These are phyloP conservation scores for Aquanectria penicillioides DNA, from an alignment of 2,329 filamentous ascomycete species.

Conservation along the genomic window DNA sequence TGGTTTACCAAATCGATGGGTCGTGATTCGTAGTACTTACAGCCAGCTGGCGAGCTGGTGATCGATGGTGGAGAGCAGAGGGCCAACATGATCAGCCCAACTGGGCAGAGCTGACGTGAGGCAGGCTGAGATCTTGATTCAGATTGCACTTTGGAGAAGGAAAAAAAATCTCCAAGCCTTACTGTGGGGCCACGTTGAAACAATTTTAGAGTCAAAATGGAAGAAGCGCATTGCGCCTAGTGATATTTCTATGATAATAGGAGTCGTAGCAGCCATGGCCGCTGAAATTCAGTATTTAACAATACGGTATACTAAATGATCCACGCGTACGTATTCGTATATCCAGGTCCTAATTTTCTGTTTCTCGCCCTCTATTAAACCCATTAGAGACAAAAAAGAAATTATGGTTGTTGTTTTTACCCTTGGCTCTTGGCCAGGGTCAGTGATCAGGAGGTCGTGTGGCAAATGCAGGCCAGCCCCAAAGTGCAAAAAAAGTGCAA, in stretches of 20 bases:
- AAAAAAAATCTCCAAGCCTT: background rate
- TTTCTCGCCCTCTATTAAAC: conserved; percentile 5
- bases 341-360: conserved; percentile 5
- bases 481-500: no score
- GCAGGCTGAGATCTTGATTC: no score
- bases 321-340: conserved; percentile 7
- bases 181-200: background rate
- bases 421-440: no score
- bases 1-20: no score
- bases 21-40: no score
- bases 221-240: background rate
- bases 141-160: no score
- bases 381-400: conserved; percentile 6
- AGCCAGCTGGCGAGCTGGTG: background rate
- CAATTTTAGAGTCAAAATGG: background rate
- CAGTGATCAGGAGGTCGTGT: no score
- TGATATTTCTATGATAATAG: background rate
- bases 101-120: background rate
- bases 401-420: no score
- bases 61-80: background rate
- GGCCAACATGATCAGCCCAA: background rate
- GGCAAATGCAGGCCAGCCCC: no score
- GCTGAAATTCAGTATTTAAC: conserved; percentile 12
- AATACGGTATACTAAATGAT: conserved; percentile 9
- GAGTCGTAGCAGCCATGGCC: background rate